These are phyloP conservation scores for Spiraea crenata DNA, from an alignment of 331 rosid genomes.

Conservation along the genomic window DNA sequence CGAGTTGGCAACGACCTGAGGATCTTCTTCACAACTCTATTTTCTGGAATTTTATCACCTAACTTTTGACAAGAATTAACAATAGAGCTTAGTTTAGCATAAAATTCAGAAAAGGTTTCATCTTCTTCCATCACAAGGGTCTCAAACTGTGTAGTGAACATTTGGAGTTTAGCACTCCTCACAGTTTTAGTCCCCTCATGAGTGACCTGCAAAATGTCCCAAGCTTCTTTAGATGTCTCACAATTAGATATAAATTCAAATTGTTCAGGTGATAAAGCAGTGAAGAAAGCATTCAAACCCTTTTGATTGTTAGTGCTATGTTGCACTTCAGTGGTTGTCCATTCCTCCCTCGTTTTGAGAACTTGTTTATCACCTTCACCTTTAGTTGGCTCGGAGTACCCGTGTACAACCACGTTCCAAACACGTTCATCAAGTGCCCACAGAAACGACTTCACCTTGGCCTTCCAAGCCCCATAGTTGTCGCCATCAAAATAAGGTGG, in stretches of 20 bases:
- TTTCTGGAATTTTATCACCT: background rate
- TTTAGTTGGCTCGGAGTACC: background rate
- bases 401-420: background rate
- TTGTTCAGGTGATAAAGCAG: background rate
- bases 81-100: background rate
- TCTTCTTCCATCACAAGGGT: background rate
- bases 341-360: background rate
- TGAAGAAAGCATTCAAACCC: background rate
- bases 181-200: background rate
- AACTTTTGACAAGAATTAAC: too few relatives aligned
- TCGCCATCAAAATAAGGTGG: background rate
- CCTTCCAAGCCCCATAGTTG: background rate
- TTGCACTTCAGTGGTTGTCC: background rate
- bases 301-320: background rate
- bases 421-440: background rate
- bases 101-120: background rate
- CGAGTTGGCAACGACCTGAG: background rate
- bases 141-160: background rate
- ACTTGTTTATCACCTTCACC: background rate
- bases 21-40: background rate
- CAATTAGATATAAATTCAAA: background rate
- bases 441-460: background rate
- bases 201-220: background rate
- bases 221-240: background rate
- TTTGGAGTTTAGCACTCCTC: background rate